Conservation (phyloP, 768 basidiomycete species). For the Auriscalpium orientale region DNA sequence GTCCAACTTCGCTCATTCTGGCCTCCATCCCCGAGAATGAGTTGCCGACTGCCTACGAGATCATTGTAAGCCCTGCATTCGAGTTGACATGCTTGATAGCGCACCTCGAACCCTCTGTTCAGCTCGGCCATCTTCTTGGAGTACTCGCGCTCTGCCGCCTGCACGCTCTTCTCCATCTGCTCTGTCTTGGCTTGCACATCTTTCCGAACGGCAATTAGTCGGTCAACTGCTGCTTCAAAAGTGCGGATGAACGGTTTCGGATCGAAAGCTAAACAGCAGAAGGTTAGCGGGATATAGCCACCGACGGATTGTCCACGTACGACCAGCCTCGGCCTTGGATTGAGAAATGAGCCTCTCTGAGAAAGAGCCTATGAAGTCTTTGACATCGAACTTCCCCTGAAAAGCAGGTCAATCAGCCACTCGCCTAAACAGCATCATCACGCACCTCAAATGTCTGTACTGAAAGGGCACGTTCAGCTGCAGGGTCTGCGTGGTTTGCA, state of each 20-base stretch:
- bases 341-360: conserved; percentile 85
- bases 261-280: conserved; percentile 62
- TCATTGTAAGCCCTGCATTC: background rate
- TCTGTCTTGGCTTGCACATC: conserved; percentile 88
- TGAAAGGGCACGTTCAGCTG: conserved; percentile 2
- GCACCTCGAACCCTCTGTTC: conserved; percentile 88
- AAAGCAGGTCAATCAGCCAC: background rate
- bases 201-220: conserved; percentile 76
- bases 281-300: background rate
- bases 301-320: conserved; percentile 35
- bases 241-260: conserved; percentile 89
- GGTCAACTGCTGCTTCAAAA: conserved; percentile 88
- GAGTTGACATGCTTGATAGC: conserved; percentile 16
- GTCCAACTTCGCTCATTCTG: conserved; percentile 87
- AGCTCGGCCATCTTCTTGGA: conserved; percentile 90
- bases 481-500: background rate
- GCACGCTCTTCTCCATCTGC: conserved; percentile 87
- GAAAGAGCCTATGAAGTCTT: conserved; percentile 78
- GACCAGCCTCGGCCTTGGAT: conserved; percentile 78
- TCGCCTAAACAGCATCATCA: background rate
- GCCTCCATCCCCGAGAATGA: conserved; percentile 88
- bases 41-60: conserved; percentile 67
- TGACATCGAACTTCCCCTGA: conserved; percentile 86
- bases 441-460: conserved; percentile 13
- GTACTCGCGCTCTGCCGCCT: conserved; percentile 86